phyloP scores from a whole-genome alignment of 306 rosid species.

The Erythrophleum fordii region DNA sequence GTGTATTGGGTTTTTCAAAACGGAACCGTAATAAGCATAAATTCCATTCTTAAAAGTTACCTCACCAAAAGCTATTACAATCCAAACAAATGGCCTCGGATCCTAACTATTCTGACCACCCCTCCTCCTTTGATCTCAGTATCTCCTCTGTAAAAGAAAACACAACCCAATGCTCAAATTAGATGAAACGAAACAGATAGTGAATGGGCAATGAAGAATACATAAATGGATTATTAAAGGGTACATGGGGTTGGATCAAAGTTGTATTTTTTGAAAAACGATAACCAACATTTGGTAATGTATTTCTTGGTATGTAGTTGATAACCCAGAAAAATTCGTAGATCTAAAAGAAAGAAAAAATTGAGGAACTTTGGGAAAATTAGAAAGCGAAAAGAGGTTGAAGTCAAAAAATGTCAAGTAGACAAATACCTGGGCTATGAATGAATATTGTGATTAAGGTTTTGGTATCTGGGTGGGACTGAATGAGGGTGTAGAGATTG shows the following conservation, averaged over 20 bases:
- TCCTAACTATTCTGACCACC: conserved; percentile 52
- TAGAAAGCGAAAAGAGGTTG: conserved; percentile 7
- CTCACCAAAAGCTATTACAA: conserved; percentile 39
- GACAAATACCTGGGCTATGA: conserved; percentile 38
- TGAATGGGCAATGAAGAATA: conserved; percentile 29
- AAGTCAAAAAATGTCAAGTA: neutral
- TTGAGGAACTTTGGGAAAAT: conserved; percentile 7
- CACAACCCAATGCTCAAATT: conserved; percentile 29
- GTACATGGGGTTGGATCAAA: conserved; percentile 34
- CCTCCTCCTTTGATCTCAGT: conserved; percentile 42
- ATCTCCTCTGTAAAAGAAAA: conserved; percentile 37
- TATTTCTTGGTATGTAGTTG: neutral
- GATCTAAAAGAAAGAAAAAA: conserved; percentile 33
- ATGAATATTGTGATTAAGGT: neutral
- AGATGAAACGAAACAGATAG: conserved; percentile 20
- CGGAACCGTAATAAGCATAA: conserved; percentile 41
- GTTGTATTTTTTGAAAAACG: conserved; percentile 28
- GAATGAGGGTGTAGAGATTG: neutral
- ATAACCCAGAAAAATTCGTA: conserved; percentile 32
- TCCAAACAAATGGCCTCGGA: conserved; percentile 65
- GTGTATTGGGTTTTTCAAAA: conserved; percentile 27
- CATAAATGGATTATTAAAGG: neutral
- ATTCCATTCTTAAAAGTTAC: conserved; percentile 43
- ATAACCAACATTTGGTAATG: conserved; percentile 5
- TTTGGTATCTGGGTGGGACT: neutral